phyloP scores from a whole-genome alignment of 2,329 filamentous ascomycete genomes.

The Hymenoscyphus infarciens region DNA sequence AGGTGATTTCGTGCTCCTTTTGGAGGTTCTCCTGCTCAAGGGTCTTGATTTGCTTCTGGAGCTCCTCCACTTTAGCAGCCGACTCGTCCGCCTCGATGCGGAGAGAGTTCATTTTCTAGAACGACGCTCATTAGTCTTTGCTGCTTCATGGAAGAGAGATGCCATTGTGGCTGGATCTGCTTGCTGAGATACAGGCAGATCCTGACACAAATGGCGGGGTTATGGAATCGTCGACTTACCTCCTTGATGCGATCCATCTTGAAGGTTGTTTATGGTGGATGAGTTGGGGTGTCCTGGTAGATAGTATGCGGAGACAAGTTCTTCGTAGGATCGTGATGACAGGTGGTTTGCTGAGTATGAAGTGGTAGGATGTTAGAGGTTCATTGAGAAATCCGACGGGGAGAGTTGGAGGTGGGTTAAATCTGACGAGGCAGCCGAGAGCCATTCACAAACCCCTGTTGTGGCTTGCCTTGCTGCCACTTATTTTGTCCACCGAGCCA shows the following conservation, averaged over 20 bases:
- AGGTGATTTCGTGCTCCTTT: conserved; percentile 98
- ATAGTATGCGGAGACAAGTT: conserved; percentile 2
- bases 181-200: conserved; percentile 9
- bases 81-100: conserved; percentile 91
- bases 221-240: conserved; percentile 51
- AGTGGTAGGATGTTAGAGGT: conserved; percentile 9
- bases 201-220: conserved; percentile 34
- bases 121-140: conserved; percentile 11
- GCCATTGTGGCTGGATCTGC: conserved; percentile 13
- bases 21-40: conserved; percentile 92
- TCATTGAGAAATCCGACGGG: conserved; percentile 1
- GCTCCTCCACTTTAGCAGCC: conserved; percentile 76
- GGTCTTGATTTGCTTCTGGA: conserved; percentile 79
- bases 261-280: conserved; percentile 24
- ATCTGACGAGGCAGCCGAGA: conserved; percentile 17
- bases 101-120: conserved; percentile 89
- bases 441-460: not conserved
- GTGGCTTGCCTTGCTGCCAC: not conserved
- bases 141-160: conserved; percentile 7
- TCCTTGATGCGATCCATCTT: conserved; percentile 88
- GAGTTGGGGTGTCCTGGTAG: conserved; percentile 10
- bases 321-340: conserved; percentile 10
- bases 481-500: too few relatives aligned
- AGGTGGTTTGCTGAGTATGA: conserved; percentile 4
- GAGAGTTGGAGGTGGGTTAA: conserved; percentile 7